These are phyloP conservation scores for Aspergillus amoenus DNA, from an alignment of 2,329 filamentous ascomycete genomes.

Conservation along the genomic window DNA sequence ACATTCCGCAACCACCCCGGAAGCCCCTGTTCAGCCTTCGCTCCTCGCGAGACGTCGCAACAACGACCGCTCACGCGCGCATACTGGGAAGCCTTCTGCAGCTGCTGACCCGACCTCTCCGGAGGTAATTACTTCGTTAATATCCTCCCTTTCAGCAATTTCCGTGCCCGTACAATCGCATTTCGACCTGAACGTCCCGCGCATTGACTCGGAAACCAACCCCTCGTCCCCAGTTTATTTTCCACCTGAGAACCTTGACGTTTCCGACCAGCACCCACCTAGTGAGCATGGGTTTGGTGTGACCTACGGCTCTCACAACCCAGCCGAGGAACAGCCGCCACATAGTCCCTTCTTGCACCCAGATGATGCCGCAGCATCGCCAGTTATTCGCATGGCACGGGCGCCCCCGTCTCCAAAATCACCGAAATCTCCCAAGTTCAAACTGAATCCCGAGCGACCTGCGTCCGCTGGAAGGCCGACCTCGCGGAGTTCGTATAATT, in stretches of 20 bases:
- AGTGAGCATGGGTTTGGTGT: constrained; percentile 59
- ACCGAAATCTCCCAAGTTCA: constrained; percentile 32
- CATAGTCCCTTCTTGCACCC: constrained; percentile 52
- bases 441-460: constrained; percentile 44
- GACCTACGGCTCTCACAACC: constrained; percentile 68
- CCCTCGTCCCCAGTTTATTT: constrained; percentile 34
- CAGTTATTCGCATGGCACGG: constrained; percentile 78
- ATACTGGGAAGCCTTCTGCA: constrained; percentile 29
- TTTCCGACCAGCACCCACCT: constrained; percentile 26
- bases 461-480: constrained; percentile 30
- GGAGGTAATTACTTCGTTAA: constrained; percentile 58
- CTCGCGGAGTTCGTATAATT: constrained; percentile 40
- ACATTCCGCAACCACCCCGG: constrained; percentile 21
- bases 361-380: constrained; percentile 62
- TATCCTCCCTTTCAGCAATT: constrained; percentile 61
- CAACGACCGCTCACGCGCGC: constrained; percentile 36
- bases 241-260: constrained; percentile 23
- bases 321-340: constrained; percentile 52
- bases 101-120: constrained; percentile 45
- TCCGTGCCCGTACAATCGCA: constrained; percentile 66
- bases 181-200: constrained; percentile 59
- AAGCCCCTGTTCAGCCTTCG: constrained; percentile 28
- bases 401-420: constrained; percentile 74
- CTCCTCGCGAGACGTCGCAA: constrained; percentile 48
- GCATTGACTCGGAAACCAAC: constrained; percentile 42